Evolutionary conservation across 225 moss, liverwort and hornwort genomes (phyloP), one percentile per base, ranked within the genome.

Genomic region (Physcomitrium patens): DNA sequence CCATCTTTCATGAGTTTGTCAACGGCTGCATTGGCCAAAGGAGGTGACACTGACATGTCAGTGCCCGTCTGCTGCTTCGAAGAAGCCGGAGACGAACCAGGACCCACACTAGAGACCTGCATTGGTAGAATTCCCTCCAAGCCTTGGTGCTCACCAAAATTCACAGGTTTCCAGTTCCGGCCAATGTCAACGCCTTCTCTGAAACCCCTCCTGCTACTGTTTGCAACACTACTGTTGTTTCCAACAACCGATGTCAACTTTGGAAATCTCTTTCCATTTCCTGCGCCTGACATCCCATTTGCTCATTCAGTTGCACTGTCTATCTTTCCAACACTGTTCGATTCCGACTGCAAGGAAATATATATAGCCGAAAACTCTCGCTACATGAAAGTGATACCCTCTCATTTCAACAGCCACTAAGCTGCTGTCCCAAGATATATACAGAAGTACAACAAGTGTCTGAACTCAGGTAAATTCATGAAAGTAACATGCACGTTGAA

Each of bases 1-100:
- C 96, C 96, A 70, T 96, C 96, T 79, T 89, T 93, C 78, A 91
- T 92, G 15, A 83, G 83, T 60, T 92, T 89, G 61, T 89, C 92
- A 74, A 72, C 84, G 48, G 83, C 18, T 71, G 82, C 79, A 72
- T 80, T 87, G 8, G 81, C 87, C 46, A 87, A 76, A 67, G 91
- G 85, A 12, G 91, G 88, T 37, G 90, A 84, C 41, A 87, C 86
- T 31, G 91, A 84, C 75, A 86, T 89, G 59, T 93, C 93, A n/a
- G 87, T 86, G 75, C 91, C 89, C 13, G 93, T 89, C 69, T 86
- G 93, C 69, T 85, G 93, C 81, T 91, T 96, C 16, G 86, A 82
- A 31, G 92, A 91, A 55, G 92, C 82, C 37, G 85, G 78, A 55
- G 78, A 80, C 19, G 83, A 85, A 70, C 73, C 52, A 1, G 88